Base-by-base conservation (phyloP, 345 rosid species). In the Acer yangbiense region DNA sequence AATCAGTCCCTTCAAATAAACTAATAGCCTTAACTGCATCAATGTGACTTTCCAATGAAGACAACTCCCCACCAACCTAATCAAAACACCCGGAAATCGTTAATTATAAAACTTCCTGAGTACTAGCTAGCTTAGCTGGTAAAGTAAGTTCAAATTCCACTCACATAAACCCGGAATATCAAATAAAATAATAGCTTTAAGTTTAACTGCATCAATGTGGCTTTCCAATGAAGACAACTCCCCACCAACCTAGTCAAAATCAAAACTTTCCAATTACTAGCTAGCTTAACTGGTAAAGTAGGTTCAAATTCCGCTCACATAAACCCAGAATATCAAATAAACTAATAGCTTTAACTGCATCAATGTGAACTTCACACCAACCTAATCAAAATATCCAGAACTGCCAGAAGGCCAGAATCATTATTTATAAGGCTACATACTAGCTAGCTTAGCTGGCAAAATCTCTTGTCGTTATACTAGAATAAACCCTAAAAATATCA, bases 1-100 rank as follows among this genome's bases (percentile, higher is more conserved):
- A 96, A 82, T 96, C 99, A 3, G 98, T 94, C 18, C 98, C 98
- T 76, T 87, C 81, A 71, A 96, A 93, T 65, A 89, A 89, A 87
- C 72, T 16, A 20, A 81, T 83, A 3, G 75, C 78, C 88, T 88
- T 87, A 54, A 88, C 87, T 0, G 85, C 90, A 0, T 79, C 84
- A 25, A 96, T 87, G 84, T 96, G 98, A 62, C 82, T 85, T 83
- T 90, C 89, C 87, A 93, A 75, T 0, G 92, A 85, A 5, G 80
- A 83, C 14, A 89, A 78, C 77, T 78, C 76, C 73, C 99, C 99
- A 78, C 99, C 97, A 80, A 94, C 90, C 98, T 95, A 73, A 68
- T 71, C 77, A 82, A 73, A 74, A 23, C 7, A 25, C 54, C 23
- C 76, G 14, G 60, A 11, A 64, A 52, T 60, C 9, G 4, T 18